These are phyloP conservation scores for Reutealis trisperma DNA, from an alignment of 345 rosid genomes.

Conservation along the genomic window DNA sequence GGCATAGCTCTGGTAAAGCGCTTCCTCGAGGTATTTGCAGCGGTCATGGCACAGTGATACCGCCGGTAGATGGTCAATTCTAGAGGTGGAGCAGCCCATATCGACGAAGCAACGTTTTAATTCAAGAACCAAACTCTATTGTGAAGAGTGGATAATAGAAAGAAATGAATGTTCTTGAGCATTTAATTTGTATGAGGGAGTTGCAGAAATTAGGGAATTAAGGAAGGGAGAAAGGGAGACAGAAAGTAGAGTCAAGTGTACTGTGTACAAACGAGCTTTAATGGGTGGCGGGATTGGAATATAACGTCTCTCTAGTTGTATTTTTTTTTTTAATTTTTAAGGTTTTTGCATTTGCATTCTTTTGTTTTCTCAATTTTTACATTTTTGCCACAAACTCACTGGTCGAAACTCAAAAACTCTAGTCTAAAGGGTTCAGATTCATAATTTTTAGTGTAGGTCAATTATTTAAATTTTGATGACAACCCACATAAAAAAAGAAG, in stretches of 20 bases:
- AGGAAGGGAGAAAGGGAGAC: neutral
- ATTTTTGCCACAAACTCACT: neutral
- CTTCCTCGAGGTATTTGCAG: conserved; percentile 52
- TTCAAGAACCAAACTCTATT: too few species aligned
- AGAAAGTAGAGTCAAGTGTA: neutral
- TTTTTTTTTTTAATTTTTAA: neutral
- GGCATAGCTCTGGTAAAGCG: conserved; percentile 55
- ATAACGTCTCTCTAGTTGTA: conserved; percentile 32
- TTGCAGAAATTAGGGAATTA: neutral
- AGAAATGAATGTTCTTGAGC: neutral
- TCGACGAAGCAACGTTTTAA: neutral
- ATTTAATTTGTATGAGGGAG: neutral
- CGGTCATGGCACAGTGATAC: conserved; percentile 64
- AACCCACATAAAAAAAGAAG: too few species aligned
- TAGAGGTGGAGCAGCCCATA: conserved; percentile 60
- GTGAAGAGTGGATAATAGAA: neutral
- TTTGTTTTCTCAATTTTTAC: neutral
- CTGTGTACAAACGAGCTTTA: neutral
- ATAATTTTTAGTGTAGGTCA: too few species aligned
- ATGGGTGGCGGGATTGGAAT: conserved; percentile 27
- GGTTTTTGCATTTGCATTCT: neutral
- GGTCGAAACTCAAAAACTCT: neutral
- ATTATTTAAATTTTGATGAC: too few species aligned
- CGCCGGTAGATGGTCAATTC: conserved; percentile 56
- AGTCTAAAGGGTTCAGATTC: too few species aligned